Evolutionary conservation across 495 filamentous ascomycete species (phyloP).

Genomic region (Tuber brumale): DNA sequence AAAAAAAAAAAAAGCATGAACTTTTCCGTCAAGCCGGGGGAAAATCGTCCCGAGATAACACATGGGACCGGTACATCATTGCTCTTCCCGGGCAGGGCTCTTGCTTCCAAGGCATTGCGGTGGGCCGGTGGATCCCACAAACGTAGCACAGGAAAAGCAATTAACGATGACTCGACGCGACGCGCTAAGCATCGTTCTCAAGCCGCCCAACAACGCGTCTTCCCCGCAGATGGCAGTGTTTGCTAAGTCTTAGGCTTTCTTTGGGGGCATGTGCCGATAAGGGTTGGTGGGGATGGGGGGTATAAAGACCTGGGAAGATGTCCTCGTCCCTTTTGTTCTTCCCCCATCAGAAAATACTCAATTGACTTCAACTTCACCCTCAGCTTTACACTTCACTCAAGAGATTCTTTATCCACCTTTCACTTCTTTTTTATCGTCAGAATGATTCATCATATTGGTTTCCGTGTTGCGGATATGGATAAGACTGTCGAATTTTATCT

Average conservation of each 20-base stretch:
- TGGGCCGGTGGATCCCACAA: accelerated
- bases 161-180: not conserved
- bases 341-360: not conserved
- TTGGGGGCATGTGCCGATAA: not conserved
- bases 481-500: slow-evolving; percentile 6
- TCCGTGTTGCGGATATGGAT: not conserved
- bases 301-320: not conserved
- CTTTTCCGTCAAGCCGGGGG: not conserved
- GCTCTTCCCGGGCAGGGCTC: not conserved
- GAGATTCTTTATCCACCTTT: not conserved
- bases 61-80: not conserved
- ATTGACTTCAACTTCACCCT: not conserved
- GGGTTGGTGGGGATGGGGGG: not conserved
- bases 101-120: too few species aligned
- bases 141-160: slow-evolving; percentile 1
- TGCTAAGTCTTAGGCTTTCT: not conserved
- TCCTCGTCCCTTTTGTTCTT: not conserved
- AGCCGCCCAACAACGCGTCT: not conserved
- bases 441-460: not conserved
- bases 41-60: not conserved
- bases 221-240: not conserved
- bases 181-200: not conserved
- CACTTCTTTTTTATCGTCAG: slow-evolving; percentile 1
- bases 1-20: not conserved
- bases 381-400: not conserved